Base-by-base conservation (phyloP, 1,139 yeast species). In the Protomyces pachydermus region DNA sequence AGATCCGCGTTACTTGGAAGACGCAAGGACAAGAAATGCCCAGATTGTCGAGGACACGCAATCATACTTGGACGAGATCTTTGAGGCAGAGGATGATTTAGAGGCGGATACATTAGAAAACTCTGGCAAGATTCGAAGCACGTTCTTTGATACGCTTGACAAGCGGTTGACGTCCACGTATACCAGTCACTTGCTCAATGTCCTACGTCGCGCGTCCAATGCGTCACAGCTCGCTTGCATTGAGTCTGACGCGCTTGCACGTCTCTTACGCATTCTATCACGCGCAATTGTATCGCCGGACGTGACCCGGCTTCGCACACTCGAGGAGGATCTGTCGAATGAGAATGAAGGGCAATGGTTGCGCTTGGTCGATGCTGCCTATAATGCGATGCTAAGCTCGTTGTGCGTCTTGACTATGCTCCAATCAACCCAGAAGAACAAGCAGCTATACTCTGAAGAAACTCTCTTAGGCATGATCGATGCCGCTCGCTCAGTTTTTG, bases 401-500 rank as follows among this genome's bases (percentile, higher is more conserved):
- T 32, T 58, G 16, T 58, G 56, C 16, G 35, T 58, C n/a, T 16
- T 20, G 2, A 23, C 9, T 3, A 42, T 58, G 10, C 52, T 58
- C 45, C 20, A 8, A 6, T 20, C 37, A 14, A 23, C 35, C 20
- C 20, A 9, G 14, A 46, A 57, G 6, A 20, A 18, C 35, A 61
- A 38, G 25, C 56, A 61, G 46, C 68, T 83, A 1, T 78, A 77
- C 65, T 70, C 81, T 34, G 87, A 83, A 51, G 79, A 77, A 14
- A 78, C 79, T 65, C 69, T 83, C 20, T 69, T 72, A 5, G 74
- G 76, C 3, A 76, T 81, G 0, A 70, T 82, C 1, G 79, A 80
- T 1, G 78, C 80, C 61, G 62, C 80, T 5, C 74, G 76, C 46
- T 71, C 69, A 0, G 65, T 77, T 3, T 69, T 78, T 3, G 84